Conservation (phyloP, 306 rosid genomes). For the Gynostemma pentaphyllum region DNA sequence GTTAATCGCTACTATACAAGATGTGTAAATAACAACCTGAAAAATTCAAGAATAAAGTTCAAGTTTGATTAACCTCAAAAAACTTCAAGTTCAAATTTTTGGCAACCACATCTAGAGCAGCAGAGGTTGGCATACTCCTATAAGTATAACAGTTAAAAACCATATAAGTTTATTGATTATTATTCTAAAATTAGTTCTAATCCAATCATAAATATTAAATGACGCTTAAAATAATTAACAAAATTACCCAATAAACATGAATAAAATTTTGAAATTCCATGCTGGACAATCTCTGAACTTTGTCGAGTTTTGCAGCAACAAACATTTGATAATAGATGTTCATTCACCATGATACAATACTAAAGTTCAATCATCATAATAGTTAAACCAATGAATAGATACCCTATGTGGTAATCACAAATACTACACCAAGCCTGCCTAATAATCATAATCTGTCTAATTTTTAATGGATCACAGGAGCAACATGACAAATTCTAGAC, state of each 20-base stretch:
- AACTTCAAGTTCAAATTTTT: conserved; percentile 78
- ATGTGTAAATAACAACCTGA: neutral
- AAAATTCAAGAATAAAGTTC: neutral
- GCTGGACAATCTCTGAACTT: neutral
- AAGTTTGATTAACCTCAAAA: conserved; percentile 57
- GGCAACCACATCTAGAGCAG: conserved; percentile 99
- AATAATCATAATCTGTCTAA: neutral
- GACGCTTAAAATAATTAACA: neutral
- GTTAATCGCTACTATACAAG: neutral
- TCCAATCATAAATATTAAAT: neutral
- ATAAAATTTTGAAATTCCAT: neutral
- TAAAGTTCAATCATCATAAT: neutral
- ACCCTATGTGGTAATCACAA: neutral
- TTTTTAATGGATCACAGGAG: no score
- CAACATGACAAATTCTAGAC: neutral
- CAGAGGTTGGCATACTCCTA: conserved; percentile 99
- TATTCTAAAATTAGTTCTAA: neutral
- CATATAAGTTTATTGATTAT: neutral
- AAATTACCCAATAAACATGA: neutral
- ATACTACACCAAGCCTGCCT: neutral
- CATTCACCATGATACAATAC: neutral
- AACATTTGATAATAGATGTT: neutral
- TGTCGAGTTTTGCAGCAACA: neutral
- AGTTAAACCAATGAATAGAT: neutral
- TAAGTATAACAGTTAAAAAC: conserved; percentile 16